A percentile compares a stretch with the other conserved stretches of the same genome.
Evolutionary conservation across 768 basidiomycete species (phyloP).

Genomic region (Clathrus columnatus): DNA sequence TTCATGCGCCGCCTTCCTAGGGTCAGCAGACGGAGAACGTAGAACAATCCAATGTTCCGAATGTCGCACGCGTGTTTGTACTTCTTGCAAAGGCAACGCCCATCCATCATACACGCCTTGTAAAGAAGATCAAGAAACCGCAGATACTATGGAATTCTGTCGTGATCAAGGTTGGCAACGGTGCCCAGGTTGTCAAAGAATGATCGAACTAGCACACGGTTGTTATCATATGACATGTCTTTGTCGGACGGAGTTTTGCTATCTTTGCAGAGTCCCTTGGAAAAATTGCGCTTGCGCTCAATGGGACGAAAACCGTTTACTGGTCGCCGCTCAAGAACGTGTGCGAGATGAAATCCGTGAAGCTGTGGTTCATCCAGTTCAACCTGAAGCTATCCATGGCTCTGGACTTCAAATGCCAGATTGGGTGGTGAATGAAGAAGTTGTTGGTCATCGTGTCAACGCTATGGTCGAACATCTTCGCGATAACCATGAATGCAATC

Average conservation of each 20-base stretch:
- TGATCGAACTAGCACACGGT: slow-evolving; percentile 48
- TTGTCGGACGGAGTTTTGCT: slow-evolving; percentile 48
- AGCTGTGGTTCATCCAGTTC: slow-evolving; percentile 7
- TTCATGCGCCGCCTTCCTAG: slow-evolving; percentile 47
- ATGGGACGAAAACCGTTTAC: slow-evolving; percentile 49
- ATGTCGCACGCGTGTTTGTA: neutral
- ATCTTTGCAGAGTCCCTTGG: slow-evolving; percentile 54
- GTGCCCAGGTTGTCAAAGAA: slow-evolving; percentile 47
- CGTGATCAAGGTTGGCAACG: slow-evolving; percentile 46
- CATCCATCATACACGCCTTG: slow-evolving; percentile 5
- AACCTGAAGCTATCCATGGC: neutral
- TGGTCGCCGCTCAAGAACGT: slow-evolving; percentile 34
- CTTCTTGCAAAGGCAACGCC: slow-evolving; percentile 1
- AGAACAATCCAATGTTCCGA: neutral
- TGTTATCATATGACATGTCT: slow-evolving; percentile 62
- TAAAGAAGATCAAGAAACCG: slow-evolving; percentile 27
- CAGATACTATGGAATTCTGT: slow-evolving; percentile 39
- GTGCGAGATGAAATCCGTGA: slow-evolving; percentile 26
- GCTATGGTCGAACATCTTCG: slow-evolving; percentile 33
- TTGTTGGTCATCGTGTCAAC: slow-evolving; percentile 19
- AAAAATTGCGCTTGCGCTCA: slow-evolving; percentile 52
- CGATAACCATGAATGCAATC: slow-evolving; percentile 45
- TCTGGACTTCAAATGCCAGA: neutral
- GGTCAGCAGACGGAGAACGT: slow-evolving; percentile 20
- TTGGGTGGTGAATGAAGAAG: too few species aligned